phyloP scores from a whole-genome alignment of 306 rosid species.

The Begonia peltatifolia region DNA sequence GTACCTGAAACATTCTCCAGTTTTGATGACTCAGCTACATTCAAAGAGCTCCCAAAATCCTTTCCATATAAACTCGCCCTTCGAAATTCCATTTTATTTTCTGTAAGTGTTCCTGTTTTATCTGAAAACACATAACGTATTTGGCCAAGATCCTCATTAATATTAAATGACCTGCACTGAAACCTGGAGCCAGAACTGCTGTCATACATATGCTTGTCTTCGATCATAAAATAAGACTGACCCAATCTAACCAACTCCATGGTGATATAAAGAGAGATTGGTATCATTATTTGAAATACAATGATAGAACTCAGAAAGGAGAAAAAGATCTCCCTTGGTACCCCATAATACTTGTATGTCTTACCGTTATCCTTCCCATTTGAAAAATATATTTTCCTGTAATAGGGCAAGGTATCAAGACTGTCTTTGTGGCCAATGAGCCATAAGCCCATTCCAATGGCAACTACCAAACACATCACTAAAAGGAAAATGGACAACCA shows the following conservation, averaged over 20 bases:
- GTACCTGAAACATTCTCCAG: constrained; percentile 33
- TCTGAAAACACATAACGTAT: constrained; percentile 86
- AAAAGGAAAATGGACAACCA: constrained; percentile 76
- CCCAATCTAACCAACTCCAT: constrained; percentile 97
- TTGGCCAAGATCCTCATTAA: constrained; percentile 96
- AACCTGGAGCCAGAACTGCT: constrained; percentile 61
- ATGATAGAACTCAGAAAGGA: constrained; percentile 89
- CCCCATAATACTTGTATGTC: constrained; percentile 64
- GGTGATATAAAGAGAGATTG: constrained; percentile 90
- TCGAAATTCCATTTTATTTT: constrained; percentile 92
- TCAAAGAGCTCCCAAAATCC: constrained; percentile 41
- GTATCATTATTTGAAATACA: constrained; percentile 99
- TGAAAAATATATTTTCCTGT: constrained; percentile 47
- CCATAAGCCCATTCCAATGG: constrained; percentile 77
- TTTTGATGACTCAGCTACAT: constrained; percentile 15
- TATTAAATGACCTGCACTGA: constrained; percentile 96
- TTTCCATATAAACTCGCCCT: constrained; percentile 72
- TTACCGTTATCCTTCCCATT: constrained; percentile 29
- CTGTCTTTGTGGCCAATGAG: constrained; percentile 48
- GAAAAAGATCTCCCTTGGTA: constrained; percentile 78
- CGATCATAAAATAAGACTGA: constrained; percentile 97
- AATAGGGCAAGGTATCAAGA: constrained; percentile 80
- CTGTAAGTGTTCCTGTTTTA: constrained; percentile 95
- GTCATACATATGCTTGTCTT: constrained; percentile 62
- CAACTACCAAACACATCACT: constrained; percentile 78